Evolutionary conservation across 805 yeast genomes (phyloP), one percentile per base, ranked within the genome.

Genomic region (Saturnispora sanitii): DNA sequence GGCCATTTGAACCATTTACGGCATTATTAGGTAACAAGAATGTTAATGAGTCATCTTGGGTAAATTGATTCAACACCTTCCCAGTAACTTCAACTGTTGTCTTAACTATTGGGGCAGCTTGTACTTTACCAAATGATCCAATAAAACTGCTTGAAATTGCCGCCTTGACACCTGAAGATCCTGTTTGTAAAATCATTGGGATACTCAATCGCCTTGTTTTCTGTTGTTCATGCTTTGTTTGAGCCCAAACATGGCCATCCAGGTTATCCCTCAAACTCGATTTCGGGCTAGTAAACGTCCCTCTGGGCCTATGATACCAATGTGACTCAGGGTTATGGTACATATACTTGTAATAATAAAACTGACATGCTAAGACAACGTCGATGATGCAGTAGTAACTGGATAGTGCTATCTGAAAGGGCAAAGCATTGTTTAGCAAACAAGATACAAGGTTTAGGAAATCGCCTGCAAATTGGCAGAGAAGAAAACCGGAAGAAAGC

Each of bases 381-480:
- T 73, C 77, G 15, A 72, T 68, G 35, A 65, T 60, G 44, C 77
- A 65, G 48, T 71, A 72, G 49, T 73, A 73, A 1, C 62, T 52
- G 9, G 74, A 70, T 12, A 73, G 51, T 25, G 68, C 51, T 2
- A 65, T 58, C 47, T 71, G 77, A 45, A 70, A 72, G 19, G 68
- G 63, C 52, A 70, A 58, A 1, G 77, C 75, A 18, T 61, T 53
- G 1, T 75, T 70, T 44, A 72, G 51, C 12, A 72, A 29, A 46
- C 77, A 69, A 22, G 75, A 72, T 1, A 61, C 34, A 17, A 79
- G 64, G 47, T 77, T 76, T 12, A 79, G 54, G 25, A 68, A 57
- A 52, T 78, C 85, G 8, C 88, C 90, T 40, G 67, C 53, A 45
- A 77, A 69, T 87, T 87, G 81, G 42, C 75, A 69, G 9, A 67